A percentile compares a stretch with the other conserved stretches of the same genome.
Conservation (phyloP, 768 basidiomycete genomes). For the Polyporus arcularius region DNA sequence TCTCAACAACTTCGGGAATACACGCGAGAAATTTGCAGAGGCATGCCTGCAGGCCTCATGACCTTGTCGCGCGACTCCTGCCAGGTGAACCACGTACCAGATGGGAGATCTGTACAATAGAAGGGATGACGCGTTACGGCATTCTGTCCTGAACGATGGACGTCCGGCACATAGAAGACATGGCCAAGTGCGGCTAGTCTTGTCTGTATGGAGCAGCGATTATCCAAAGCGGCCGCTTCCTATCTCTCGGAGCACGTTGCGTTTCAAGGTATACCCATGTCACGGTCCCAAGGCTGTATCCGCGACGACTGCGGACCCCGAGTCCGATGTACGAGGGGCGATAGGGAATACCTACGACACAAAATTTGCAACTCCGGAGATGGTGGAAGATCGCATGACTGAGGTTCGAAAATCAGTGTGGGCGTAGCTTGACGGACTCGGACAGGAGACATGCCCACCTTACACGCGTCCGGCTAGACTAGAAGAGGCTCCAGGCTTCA, state of each 20-base stretch:
- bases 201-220: not conserved
- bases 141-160: not conserved
- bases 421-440: not conserved
- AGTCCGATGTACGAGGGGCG: not conserved
- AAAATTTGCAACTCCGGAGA: not conserved
- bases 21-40: not conserved
- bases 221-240: not conserved
- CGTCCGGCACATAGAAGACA: not conserved
- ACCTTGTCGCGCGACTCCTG: not conserved
- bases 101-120: not conserved
- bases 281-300: not conserved
- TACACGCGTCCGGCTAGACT: not conserved
- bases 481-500: not conserved
- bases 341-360: not conserved
- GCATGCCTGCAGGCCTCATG: not conserved
- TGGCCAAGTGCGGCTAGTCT: not conserved
- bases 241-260: not conserved
- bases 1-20: not conserved
- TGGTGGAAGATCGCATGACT: not conserved
- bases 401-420: not conserved
- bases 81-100: not conserved
- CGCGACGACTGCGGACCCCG: not conserved
- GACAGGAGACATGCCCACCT: not conserved
- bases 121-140: not conserved
- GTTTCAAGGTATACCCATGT: not conserved